phyloP scores from a whole-genome alignment of 2,329 filamentous ascomycete genomes.

The Mycogone perniciosa region DNA sequence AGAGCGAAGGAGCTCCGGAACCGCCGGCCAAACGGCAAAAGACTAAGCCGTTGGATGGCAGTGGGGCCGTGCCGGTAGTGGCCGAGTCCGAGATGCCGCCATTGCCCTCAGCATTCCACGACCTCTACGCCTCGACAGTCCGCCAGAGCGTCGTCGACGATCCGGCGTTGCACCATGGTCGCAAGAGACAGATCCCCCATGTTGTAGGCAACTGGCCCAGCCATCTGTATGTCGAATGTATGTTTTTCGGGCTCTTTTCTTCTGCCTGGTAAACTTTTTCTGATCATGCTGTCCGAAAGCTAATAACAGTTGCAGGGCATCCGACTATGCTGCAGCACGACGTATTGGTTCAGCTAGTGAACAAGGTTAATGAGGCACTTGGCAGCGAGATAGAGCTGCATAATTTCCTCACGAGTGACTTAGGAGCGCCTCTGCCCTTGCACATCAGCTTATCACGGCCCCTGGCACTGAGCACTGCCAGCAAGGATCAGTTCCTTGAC shows the following conservation, averaged over 20 bases:
- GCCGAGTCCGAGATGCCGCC: conserved; percentile 51
- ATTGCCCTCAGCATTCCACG: conserved; percentile 73
- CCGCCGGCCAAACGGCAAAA: conserved; percentile 33
- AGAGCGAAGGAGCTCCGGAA: conserved; percentile 20
- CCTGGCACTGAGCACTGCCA: conserved; percentile 64
- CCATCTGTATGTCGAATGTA: conserved; percentile 91
- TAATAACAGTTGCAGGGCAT: conserved; percentile 40
- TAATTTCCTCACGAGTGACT: conserved; percentile 68
- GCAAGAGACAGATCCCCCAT: conserved; percentile 76
- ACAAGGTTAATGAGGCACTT: conserved; percentile 29
- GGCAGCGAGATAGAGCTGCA: conserved; percentile 42
- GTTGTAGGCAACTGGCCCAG: conserved; percentile 86
- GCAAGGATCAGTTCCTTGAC: conserved; percentile 62
- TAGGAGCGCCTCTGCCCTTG: conserved; percentile 71
- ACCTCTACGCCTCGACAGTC: conserved; percentile 80
- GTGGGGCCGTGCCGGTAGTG: neutral
- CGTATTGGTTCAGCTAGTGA: conserved; percentile 39
- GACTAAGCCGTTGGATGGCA: conserved; percentile 10
- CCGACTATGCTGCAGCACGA: conserved; percentile 43
- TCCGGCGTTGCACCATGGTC: conserved; percentile 76
- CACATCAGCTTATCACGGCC: conserved; percentile 89
- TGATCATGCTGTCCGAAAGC: neutral
- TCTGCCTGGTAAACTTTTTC: neutral
- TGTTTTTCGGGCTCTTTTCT: conserved; percentile 17
- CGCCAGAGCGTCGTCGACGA: conserved; percentile 75